A percentile compares a stretch with the other conserved stretches of the same genome.
phyloP scores from a whole-genome alignment of 805 yeast species.

The Kluyveromyces nonfermentans region DNA sequence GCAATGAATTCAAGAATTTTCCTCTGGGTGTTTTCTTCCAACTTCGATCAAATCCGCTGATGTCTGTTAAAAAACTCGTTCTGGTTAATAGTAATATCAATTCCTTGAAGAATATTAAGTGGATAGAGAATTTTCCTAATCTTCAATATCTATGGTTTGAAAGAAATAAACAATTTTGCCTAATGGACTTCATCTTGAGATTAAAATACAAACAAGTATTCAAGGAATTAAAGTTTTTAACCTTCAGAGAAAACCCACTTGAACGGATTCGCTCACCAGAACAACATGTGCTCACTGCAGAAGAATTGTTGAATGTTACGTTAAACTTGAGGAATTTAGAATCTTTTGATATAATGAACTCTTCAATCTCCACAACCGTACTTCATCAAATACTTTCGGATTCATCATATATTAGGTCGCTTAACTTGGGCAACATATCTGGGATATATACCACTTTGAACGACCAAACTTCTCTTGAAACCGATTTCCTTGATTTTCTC shows the following conservation, averaged over 20 bases:
- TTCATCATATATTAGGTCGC: conserved; percentile 7
- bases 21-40: background rate
- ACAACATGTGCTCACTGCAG: background rate
- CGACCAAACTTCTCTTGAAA: background rate
- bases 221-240: conserved; percentile 13
- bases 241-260: conserved; percentile 21
- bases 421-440: conserved; percentile 22
- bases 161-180: conserved; percentile 15
- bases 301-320: background rate
- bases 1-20: background rate
- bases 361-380: conserved; percentile 22
- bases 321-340: conserved; percentile 9
- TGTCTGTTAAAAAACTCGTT: background rate
- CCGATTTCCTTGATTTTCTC: conserved; percentile 8
- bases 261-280: conserved; percentile 10
- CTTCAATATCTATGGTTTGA: conserved; percentile 25
- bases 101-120: conserved; percentile 6
- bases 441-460: background rate
- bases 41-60: background rate
- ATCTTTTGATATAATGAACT: conserved; percentile 22
- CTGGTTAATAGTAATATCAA: background rate
- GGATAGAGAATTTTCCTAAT: conserved; percentile 17
- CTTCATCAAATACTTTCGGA: conserved; percentile 11
- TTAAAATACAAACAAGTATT: conserved; percentile 12
- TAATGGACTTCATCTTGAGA: conserved; percentile 12